Evolutionary conservation across 2,329 filamentous ascomycete species (phyloP), one percentile per base, ranked within the genome.

Genomic region (Sclerotinia spermophila): DNA sequence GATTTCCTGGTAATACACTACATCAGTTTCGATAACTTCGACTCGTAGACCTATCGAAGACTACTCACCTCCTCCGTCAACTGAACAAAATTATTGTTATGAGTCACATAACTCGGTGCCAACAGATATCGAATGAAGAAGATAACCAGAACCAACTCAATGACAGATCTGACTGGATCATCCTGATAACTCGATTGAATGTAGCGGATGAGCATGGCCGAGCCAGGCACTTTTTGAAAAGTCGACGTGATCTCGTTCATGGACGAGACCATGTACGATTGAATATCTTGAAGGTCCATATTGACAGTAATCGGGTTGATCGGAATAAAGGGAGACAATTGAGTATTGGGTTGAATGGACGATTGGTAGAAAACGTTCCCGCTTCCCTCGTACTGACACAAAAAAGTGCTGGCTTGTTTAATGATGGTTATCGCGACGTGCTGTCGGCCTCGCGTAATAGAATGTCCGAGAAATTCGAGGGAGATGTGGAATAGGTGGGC

Each of bases 141-240:
- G 69, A 99, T 88, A 76, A 99, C 92, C 72, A 99, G 86, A 75
- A 98, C 90, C 66, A 99, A 85, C 82, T 99, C 96, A 75, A 99
- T 93, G 53, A 93, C 93, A 67, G 93, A 97, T 68, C 96, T 91
- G 70, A 98, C 89, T 15, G 96, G 96, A 78, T 99, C 96, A 80
- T 99, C 92, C 83, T 99, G 96, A 84, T 99, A 98, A 80, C 94
- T 97, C 71, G 94, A 97, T 81, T 93, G 93, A 79, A 99, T 94
- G 82, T 99, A 99, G 73, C 96, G 92, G 76, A 97, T 88, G 78
- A 98, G 86, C 76, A 99, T 97, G 56, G 95, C 92, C 42, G 95
- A 98, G 67, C 96, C 96, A 42, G 96, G 96, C 53, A 99, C 87
- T 78, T 92, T 93, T 78, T 97, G 94, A 80, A 99, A 96, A 71